Base-by-base conservation (phyloP, 2,329 filamentous ascomycete species). In the Venturiaceae sp. region DNA sequence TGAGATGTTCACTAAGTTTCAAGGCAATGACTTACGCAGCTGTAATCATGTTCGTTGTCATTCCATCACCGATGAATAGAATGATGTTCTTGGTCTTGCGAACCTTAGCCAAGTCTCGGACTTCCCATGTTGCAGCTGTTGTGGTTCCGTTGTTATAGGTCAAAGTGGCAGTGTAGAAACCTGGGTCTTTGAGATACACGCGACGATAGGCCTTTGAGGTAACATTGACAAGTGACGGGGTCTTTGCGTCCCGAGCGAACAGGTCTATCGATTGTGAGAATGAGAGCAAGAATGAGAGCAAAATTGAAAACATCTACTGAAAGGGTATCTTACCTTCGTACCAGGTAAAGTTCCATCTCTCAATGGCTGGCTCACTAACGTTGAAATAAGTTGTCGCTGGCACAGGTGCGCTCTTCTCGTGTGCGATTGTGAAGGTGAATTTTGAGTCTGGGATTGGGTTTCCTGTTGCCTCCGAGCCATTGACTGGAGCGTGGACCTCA, bases 81-180 rank as follows among this genome's bases (percentile, higher is more conserved):
- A 94, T 83, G 63, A 94, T 83, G 64, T 94, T 94, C 81, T 92
- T 94, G 39, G 88, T 85, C 75, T 83, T 88, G 72, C 87, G 85
- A 70, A 83, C 77, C 59, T 83, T 80, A 36, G 82, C 79, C 32
- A 92, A 73, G 53, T 88, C 83, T 36, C 88, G 84, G 41, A 95
- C 90, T 21, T 82, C 74, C 90, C 89, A 95, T 65, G 83, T 83
- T 21, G 89, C 89, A 57, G 79, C 82, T 4, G 89, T 94, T 61
- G 78, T 85, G 68, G 83, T 80, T 61, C 83, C 83, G 62, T 83
- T 82, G 72, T 90, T 90, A 77, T 94, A 94, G 61, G 74, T 83
- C 61, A 95, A 77, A 5, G 83, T 88, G 16, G 90, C 88, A 54
- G 82, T 83, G 72, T 94, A 95, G 64, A 85, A 83, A 63, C 90